Percentiles rank a stretch among this genome's conserved stretches.
Evolutionary conservation across 352 stramenopile species (phyloP).

Genomic region (Globisporangium ultimum): DNA sequence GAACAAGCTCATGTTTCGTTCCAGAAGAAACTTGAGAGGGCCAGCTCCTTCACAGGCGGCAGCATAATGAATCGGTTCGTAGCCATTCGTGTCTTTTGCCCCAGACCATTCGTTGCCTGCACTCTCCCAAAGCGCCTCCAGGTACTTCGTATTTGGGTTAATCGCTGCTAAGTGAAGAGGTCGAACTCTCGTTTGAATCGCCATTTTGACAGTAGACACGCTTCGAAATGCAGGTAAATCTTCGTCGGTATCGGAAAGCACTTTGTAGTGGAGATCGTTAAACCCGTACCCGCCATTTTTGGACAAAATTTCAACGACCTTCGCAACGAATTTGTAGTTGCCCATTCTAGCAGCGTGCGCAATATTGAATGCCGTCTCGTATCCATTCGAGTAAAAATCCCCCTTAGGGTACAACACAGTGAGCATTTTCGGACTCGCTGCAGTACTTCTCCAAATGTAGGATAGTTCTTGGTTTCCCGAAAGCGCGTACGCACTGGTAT

Average conservation of each 20-base stretch:
- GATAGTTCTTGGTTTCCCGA: conserved; percentile 10
- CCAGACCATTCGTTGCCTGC: conserved; percentile 44
- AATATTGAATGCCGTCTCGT: conserved; percentile 17
- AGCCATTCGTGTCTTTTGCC: conserved; percentile 56
- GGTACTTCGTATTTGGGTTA: conserved; percentile 67
- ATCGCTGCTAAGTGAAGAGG: conserved; percentile 72
- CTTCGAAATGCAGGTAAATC: conserved; percentile 45
- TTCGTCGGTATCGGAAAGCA: conserved; percentile 38
- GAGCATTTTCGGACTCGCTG: conserved; percentile 57
- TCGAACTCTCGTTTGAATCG: conserved; percentile 50
- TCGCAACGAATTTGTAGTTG: conserved; percentile 38
- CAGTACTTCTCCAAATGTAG: conserved; percentile 41
- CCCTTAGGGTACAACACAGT: conserved; percentile 65
- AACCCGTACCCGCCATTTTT: conserved; percentile 56
- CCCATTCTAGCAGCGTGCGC: conserved; percentile 20
- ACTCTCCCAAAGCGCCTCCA: conserved; percentile 54
- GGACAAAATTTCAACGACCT: conserved; percentile 36
- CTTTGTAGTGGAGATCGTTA: conserved; percentile 59
- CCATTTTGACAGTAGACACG: conserved; percentile 71
- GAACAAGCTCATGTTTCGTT: conserved; percentile 51
- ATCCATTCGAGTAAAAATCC: conserved; percentile 34
- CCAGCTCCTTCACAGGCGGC: conserved; percentile 47
- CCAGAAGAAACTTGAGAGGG: conserved; percentile 58
- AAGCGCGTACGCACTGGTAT: conserved; percentile 14
- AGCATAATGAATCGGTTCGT: conserved; percentile 68